Evolutionary conservation across 192 early-diverging fungal genomes (phyloP), one percentile per base, ranked within the genome.

Genomic region (Umbelopsis sp.): DNA sequence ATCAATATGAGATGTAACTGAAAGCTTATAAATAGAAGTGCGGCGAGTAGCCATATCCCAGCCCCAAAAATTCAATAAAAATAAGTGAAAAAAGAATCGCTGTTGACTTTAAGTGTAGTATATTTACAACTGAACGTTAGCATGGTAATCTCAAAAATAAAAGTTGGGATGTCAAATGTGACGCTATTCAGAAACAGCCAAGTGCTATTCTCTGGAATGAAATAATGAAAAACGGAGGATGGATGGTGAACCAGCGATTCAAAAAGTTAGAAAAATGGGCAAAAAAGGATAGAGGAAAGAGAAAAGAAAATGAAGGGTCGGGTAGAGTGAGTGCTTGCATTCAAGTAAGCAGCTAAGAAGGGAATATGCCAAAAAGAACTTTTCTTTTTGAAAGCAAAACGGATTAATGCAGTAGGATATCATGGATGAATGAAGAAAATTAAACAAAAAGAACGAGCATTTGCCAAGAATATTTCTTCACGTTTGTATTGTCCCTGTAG

Each of bases 401-500:
- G 26, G 32, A 62, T 62, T 62, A 62, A 62, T 62, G 56, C 56
- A 31, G 26, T 62, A 29, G 56, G 56, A 62, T 62, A 62, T 62
- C 56, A 49, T 62, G 31, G 20, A 20, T 6, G 16, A 34, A 32
- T 34, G 4, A 56, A 59, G 31, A 59, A 32, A 16, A 26, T n/a
- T n/a, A 11, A 17, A 34, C 0, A 49, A 49, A 21, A 21, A 49
- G 16, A 49, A 4, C 0, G 8, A n/a, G 47, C n/a, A 49, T 49
- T 17, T 17, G 10, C 20, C n/a, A 21, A 49, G 47, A 41, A 41
- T 41, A 6, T 49, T 49, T 4, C 47, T 62, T 59, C 56, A 62
- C 32, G 56, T 62, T 53, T 67, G 65, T 66, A 73, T 65, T 51
- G 47, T 73, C 20, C 65, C 71, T 21, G 69, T 54, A 17, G 62